phyloP scores from a whole-genome alignment of 2,329 filamentous ascomycete species.

The Exserohilum turcica region DNA sequence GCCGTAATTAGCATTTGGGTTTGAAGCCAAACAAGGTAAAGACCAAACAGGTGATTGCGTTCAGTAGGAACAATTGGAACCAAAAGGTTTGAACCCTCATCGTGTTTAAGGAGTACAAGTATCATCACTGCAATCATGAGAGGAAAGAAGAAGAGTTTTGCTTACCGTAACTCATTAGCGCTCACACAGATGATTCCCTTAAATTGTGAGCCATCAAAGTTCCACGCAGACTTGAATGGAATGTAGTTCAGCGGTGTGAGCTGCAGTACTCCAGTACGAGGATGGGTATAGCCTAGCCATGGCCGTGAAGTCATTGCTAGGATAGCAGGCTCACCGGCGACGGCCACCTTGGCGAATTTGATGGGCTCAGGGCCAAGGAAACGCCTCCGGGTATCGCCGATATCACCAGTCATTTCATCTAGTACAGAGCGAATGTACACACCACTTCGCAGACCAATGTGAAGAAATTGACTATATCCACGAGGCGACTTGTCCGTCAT shows the following conservation, averaged over 20 bases:
- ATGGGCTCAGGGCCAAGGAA: slow-evolving; percentile 92
- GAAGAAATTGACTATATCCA: slow-evolving; percentile 86
- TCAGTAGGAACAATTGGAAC: slow-evolving; percentile 99
- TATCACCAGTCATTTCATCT: slow-evolving; percentile 92
- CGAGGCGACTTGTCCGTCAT: slow-evolving; percentile 95
- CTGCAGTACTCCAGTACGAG: slow-evolving; percentile 84
- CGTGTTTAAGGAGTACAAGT: slow-evolving; percentile 54
- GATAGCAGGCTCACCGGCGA: slow-evolving; percentile 82
- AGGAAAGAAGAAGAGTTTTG: slow-evolving; percentile 38
- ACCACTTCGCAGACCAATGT: slow-evolving; percentile 93
- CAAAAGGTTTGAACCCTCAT: slow-evolving; percentile 55
- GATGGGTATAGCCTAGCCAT: slow-evolving; percentile 95
- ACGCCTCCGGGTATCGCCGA: slow-evolving; percentile 91
- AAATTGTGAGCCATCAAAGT: slow-evolving; percentile 94
- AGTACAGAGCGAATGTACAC: slow-evolving; percentile 94
- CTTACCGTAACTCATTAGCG: slow-evolving; percentile 82
- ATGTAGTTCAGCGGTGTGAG: slow-evolving; percentile 90
- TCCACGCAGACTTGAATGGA: slow-evolving; percentile 91
- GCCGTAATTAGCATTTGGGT: slow-evolving; percentile 16
- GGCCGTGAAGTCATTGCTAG: slow-evolving; percentile 88
- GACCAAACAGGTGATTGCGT: slow-evolving; percentile 26
- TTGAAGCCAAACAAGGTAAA: neutral
- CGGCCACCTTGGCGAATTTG: slow-evolving; percentile 87
- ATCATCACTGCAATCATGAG: slow-evolving; percentile 64
- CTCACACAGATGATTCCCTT: slow-evolving; percentile 94